A percentile compares a stretch with the other conserved stretches of the same genome.
Evolutionary conservation across 768 basidiomycete genomes (phyloP).

Genomic region (Tulasnella calospora): DNA sequence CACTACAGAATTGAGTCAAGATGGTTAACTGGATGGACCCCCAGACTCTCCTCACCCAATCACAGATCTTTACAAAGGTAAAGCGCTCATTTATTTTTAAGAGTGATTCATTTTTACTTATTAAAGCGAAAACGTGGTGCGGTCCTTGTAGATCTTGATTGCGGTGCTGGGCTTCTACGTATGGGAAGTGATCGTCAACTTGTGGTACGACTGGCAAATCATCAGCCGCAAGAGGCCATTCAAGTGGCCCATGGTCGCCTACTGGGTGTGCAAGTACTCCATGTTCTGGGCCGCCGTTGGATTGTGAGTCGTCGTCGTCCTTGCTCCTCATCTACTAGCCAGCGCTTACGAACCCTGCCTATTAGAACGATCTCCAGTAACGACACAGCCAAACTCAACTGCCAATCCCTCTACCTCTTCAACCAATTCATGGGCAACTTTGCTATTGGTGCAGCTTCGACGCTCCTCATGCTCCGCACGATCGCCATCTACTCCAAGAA

Average conservation of each 20-base stretch:
- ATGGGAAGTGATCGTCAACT: conserved; percentile 24
- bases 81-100: not conserved
- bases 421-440: conserved; percentile 38
- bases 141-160: conserved; percentile 13
- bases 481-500: conserved; percentile 68
- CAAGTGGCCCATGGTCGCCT: conserved; percentile 27
- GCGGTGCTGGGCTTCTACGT: conserved; percentile 17
- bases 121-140: not conserved
- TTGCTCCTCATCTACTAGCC: not conserved
- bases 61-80: conserved; percentile 21
- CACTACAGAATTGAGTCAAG: conserved; percentile 3
- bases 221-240: conserved; percentile 22
- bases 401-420: conserved; percentile 47
- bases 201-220: conserved; percentile 23
- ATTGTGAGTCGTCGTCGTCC: conserved; percentile 9
- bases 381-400: conserved; percentile 37
- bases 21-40: conserved; percentile 23
- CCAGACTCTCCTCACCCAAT: not conserved
- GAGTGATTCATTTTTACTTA: not conserved
- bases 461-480: conserved; percentile 34
- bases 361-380: conserved; percentile 25
- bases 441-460: conserved; percentile 29
- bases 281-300: conserved; percentile 25
- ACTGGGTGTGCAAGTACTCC: conserved; percentile 27
- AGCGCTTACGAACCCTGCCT: not conserved